Evolutionary conservation across 208 protist species (phyloP).

Genomic region (Wallacemonas sp.): DNA sequence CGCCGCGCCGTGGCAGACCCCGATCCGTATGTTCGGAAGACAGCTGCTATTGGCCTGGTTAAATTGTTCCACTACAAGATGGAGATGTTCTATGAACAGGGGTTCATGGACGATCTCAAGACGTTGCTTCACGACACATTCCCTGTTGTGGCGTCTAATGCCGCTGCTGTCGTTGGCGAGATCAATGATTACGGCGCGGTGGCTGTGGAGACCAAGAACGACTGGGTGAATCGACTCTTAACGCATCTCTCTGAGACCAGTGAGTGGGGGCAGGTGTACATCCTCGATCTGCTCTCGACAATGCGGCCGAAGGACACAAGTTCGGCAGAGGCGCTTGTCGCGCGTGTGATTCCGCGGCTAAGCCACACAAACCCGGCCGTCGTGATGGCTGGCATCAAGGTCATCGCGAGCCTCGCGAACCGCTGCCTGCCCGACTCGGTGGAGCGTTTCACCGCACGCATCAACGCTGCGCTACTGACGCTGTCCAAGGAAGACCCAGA

Average conservation of each 20-base stretch:
- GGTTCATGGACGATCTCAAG: conserved; percentile 86
- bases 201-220: conserved; percentile 47
- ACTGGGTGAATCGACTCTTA: conserved; percentile 95
- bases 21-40: conserved; percentile 99
- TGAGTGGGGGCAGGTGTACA: conserved; percentile 98
- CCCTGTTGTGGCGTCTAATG: conserved; percentile 98
- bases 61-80: conserved; percentile 99
- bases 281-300: conserved; percentile 95
- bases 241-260: conserved; percentile 95
- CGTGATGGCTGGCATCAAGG: conserved; percentile 96
- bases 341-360: conserved; percentile 95
- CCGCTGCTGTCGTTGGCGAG: conserved; percentile 97
- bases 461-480: conserved; percentile 95
- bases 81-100: conserved; percentile 94
- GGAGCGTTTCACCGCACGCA: conserved; percentile 79
- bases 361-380: conserved; percentile 98
- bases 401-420: conserved; percentile 78
- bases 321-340: conserved; percentile 90
- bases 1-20: conserved; percentile 84
- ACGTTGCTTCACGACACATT: conserved; percentile 96
- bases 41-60: conserved; percentile 97
- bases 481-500: conserved; percentile 87
- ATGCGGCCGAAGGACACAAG: conserved; percentile 56
- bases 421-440: conserved; percentile 55
- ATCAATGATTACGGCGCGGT: conserved; percentile 59